Percentiles rank a stretch among this genome's conserved stretches.
These are phyloP conservation scores for Cytospora piceae DNA, from an alignment of 2,329 filamentous ascomycete species.

Conservation along the genomic window DNA sequence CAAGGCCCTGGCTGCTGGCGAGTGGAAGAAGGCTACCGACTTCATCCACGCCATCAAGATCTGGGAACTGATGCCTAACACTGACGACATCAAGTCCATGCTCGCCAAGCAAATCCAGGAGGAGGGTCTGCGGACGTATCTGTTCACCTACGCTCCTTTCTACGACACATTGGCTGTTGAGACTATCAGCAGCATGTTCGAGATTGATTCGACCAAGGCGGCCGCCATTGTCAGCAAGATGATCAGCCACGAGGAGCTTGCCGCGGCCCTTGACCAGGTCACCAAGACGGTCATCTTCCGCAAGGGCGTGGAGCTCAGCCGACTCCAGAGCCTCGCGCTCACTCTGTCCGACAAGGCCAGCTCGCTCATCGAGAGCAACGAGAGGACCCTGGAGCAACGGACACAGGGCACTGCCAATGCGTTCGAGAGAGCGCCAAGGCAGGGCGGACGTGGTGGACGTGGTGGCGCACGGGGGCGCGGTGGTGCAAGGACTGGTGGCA, in stretches of 20 bases:
- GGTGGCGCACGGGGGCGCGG: slow-evolving; percentile 66
- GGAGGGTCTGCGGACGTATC: slow-evolving; percentile 95
- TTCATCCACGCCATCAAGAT: slow-evolving; percentile 99
- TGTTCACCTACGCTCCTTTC: slow-evolving; percentile 99
- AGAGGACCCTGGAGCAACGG: slow-evolving; percentile 94
- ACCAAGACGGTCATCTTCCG: slow-evolving; percentile 98
- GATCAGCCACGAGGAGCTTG: slow-evolving; percentile 98
- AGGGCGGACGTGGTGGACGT: slow-evolving; percentile 76
- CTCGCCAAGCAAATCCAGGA: slow-evolving; percentile 98
- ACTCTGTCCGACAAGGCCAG: slow-evolving; percentile 96
- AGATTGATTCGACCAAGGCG: slow-evolving; percentile 88
- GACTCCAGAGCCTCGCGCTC: slow-evolving; percentile 92
- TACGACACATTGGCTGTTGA: slow-evolving; percentile 93
- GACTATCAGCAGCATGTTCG: slow-evolving; percentile 92
- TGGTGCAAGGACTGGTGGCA: slow-evolving; percentile 61
- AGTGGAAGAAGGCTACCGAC: slow-evolving; percentile 95
- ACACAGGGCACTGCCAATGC: slow-evolving; percentile 95
- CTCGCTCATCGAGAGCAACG: slow-evolving; percentile 93
- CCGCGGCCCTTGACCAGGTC: slow-evolving; percentile 95
- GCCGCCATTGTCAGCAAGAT: slow-evolving; percentile 97
- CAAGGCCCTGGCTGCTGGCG: slow-evolving; percentile 92
- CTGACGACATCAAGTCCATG: slow-evolving; percentile 94
- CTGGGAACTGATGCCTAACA: slow-evolving; percentile 95
- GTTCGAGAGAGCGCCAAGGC: slow-evolving; percentile 71
- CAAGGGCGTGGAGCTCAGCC: slow-evolving; percentile 97